Evolutionary conservation across 2,329 filamentous ascomycete species (phyloP).

Genomic region (Celoporthe dispersa): DNA sequence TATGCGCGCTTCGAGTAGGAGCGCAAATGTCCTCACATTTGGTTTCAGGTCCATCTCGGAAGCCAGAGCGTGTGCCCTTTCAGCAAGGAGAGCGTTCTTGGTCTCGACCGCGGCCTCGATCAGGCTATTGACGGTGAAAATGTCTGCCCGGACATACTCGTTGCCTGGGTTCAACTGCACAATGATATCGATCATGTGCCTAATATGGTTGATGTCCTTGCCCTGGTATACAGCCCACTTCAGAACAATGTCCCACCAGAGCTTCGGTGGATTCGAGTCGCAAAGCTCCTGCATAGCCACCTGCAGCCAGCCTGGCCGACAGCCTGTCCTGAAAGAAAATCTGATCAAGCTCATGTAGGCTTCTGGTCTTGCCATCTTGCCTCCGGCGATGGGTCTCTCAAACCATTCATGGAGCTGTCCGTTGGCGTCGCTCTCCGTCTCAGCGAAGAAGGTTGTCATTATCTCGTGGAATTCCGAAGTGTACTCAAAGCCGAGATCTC

Average conservation of each 20-base stretch:
- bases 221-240: slow-evolving; percentile 75
- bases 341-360: slow-evolving; percentile 61
- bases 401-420: slow-evolving; percentile 67
- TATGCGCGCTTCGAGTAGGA: slow-evolving; percentile 79
- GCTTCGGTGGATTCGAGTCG: slow-evolving; percentile 52
- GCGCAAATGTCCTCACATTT: slow-evolving; percentile 70
- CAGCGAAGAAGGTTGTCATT: slow-evolving; percentile 67
- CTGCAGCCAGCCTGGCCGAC: slow-evolving; percentile 65
- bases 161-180: slow-evolving; percentile 52
- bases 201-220: slow-evolving; percentile 72
- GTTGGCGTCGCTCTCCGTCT: slow-evolving; percentile 58
- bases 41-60: slow-evolving; percentile 67
- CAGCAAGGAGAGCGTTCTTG: slow-evolving; percentile 71
- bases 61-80: slow-evolving; percentile 72
- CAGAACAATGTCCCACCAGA: slow-evolving; percentile 73
- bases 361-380: slow-evolving; percentile 45
- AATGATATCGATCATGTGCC: slow-evolving; percentile 74
- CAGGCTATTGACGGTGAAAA: slow-evolving; percentile 75
- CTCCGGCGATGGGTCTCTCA: slow-evolving; percentile 52
- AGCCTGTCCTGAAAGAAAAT: slow-evolving; percentile 61
- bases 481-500: slow-evolving; percentile 51
- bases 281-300: slow-evolving; percentile 59
- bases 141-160: slow-evolving; percentile 60
- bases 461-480: slow-evolving; percentile 52
- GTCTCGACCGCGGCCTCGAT: slow-evolving; percentile 73